Evolutionary conservation across 2,329 filamentous ascomycete species (phyloP), one percentile per base, ranked within the genome.

Genomic region (Pseudocercospora cruenta): DNA sequence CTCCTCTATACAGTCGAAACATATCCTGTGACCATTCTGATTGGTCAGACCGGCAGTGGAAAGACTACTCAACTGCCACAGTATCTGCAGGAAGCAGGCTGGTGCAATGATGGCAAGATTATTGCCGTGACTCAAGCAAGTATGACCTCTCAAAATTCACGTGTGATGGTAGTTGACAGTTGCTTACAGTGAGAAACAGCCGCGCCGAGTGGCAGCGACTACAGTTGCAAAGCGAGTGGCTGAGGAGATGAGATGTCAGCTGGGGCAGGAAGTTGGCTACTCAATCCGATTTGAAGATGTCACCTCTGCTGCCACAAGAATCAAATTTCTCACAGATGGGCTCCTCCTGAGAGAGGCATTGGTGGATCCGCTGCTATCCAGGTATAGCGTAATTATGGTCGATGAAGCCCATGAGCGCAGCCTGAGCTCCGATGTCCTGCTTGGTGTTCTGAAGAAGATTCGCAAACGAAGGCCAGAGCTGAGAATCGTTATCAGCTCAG

Each of bases 11-110:
- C 94, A 14, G 87, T 97, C 65, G 94, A 98, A 78, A 93, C 88
- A 7, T 88, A 88, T 69, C 90, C 91, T 0, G 90, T 98, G 64
- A 94, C 92, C 0, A 92, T 98, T 59, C 88, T 98, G 12, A 89
- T 98, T 62, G 95, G 94, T 8, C 93, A 97, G 76, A 98, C 95
- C 1, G 95, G 95, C 3, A 96, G 92, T 24, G 94, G 94, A 49
- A 98, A 98, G 80, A 97, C 94, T 1, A 98, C 95, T 0, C 95
- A 98, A 77, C 90, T 98, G 51, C 95, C 95, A 0, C 94, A 97
- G 73, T 98, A 91, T 73, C 85, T 98, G 12, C 90, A 96, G 65
- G 85, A 91, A 72, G 92, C 91, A 74, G 94, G 94, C 79, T 98
- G 94, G 94, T 94, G 92, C 76, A 84, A 85, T 28, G 87, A 93